phyloP scores from a whole-genome alignment of 208 protist species.

The Wallacemonas collosoma region DNA sequence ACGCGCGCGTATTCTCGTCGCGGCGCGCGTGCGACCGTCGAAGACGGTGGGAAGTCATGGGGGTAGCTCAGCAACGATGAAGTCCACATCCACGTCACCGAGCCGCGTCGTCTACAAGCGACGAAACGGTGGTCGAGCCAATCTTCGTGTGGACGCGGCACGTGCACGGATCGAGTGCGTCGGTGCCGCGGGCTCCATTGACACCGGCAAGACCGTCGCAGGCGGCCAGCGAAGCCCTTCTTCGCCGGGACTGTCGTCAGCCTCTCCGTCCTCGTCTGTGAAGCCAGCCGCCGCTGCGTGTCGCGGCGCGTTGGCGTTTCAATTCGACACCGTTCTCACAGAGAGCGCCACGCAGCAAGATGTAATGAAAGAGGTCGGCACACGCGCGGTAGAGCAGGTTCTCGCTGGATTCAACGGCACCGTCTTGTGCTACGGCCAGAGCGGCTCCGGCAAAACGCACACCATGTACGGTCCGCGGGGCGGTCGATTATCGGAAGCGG shows the following conservation, averaged over 20 bases:
- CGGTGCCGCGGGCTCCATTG: neutral
- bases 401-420: slow-evolving; percentile 82
- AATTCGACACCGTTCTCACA: slow-evolving; percentile 75
- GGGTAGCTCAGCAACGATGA: neutral
- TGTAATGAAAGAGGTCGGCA: slow-evolving; percentile 66
- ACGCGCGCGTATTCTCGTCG: slow-evolving; percentile 29
- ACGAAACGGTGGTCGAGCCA: neutral
- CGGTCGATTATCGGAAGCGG: slow-evolving; percentile 22
- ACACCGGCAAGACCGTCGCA: slow-evolving; percentile 6
- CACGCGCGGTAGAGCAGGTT: slow-evolving; percentile 50
- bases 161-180: slow-evolving; percentile 36
- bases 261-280: neutral
- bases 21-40: slow-evolving; percentile 48
- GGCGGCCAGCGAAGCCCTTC: neutral
- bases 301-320: slow-evolving; percentile 34
- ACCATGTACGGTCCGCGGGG: slow-evolving; percentile 71
- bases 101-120: neutral
- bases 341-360: slow-evolving; percentile 55
- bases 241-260: neutral
- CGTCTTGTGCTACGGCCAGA: slow-evolving; percentile 92
- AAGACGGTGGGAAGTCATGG: neutral
- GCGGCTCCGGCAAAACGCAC: slow-evolving; percentile 91
- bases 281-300: slow-evolving; percentile 1
- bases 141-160: slow-evolving; percentile 23
- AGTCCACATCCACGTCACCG: neutral